A percentile compares a stretch with the other conserved stretches of the same genome.
phyloP scores from a whole-genome alignment of 1,139 yeast genomes.

The Geotrichum restrictum region DNA sequence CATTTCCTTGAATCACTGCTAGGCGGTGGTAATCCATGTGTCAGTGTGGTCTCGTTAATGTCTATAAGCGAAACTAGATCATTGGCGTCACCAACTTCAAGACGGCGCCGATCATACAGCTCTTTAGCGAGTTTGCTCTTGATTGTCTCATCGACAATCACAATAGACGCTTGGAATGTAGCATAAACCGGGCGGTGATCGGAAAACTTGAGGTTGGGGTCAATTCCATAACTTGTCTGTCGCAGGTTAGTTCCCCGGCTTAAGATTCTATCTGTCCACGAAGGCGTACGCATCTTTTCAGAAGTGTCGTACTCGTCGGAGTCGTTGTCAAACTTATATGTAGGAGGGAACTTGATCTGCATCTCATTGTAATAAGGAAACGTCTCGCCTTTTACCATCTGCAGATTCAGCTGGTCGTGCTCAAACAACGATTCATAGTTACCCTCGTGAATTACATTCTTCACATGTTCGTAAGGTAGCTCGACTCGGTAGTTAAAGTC shows the following conservation, averaged over 20 bases:
- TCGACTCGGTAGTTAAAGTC: slow-evolving; percentile 87
- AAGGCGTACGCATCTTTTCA: slow-evolving; percentile 88
- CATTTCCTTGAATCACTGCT: slow-evolving; percentile 77
- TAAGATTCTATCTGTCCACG: slow-evolving; percentile 90
- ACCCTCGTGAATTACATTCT: slow-evolving; percentile 50
- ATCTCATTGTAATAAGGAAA: slow-evolving; percentile 83
- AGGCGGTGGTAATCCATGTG: slow-evolving; percentile 71
- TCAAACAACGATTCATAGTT: slow-evolving; percentile 54
- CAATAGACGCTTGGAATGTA: slow-evolving; percentile 61
- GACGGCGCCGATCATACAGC: slow-evolving; percentile 49
- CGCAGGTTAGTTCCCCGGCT: slow-evolving; percentile 52
- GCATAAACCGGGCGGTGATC: slow-evolving; percentile 95
- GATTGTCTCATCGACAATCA: slow-evolving; percentile 61
- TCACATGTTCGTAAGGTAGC: slow-evolving; percentile 70
- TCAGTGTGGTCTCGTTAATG: slow-evolving; percentile 37
- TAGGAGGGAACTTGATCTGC: slow-evolving; percentile 75
- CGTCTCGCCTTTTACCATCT: slow-evolving; percentile 80
- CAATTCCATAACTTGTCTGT: slow-evolving; percentile 64
- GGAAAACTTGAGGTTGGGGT: slow-evolving; percentile 62
- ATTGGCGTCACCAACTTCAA: slow-evolving; percentile 40
- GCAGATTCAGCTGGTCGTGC: slow-evolving; percentile 75
- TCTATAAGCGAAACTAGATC: slow-evolving; percentile 35
- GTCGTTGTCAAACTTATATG: slow-evolving; percentile 90
- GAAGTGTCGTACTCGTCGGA: slow-evolving; percentile 80
- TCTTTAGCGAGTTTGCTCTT: slow-evolving; percentile 56